phyloP scores from a whole-genome alignment of 2,329 filamentous ascomycete genomes.

The Macrophomina phaseolina region DNA sequence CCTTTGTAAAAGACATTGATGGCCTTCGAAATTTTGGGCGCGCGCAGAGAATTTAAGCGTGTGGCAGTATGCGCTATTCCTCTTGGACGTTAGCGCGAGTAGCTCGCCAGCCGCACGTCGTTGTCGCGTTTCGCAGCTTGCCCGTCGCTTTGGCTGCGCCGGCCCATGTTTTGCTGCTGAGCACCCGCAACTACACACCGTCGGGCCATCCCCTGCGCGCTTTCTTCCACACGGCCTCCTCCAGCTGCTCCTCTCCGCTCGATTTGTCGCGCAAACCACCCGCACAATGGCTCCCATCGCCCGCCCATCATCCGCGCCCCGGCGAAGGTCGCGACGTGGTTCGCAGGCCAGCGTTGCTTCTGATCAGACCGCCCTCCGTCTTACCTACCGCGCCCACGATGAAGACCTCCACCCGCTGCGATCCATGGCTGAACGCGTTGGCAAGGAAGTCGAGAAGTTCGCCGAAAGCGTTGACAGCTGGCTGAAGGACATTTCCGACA shows the following conservation, averaged over 20 bases:
- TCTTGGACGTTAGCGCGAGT: background rate
- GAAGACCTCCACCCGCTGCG: constrained; percentile 65
- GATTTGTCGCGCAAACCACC: background rate
- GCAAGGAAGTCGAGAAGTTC: constrained; percentile 85
- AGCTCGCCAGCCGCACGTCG: constrained; percentile 13
- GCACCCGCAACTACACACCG: background rate
- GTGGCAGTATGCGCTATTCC: background rate
- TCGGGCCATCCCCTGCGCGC: constrained; percentile 21
- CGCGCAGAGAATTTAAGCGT: constrained; percentile 23
- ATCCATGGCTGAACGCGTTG: constrained; percentile 70
- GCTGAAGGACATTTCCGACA: constrained; percentile 37
- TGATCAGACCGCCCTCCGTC: constrained; percentile 31
- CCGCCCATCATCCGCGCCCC: constrained; percentile 34
- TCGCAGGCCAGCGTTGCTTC: constrained; percentile 30
- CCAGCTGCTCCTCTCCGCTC: constrained; percentile 1
- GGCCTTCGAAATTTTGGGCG: constrained; percentile 7
- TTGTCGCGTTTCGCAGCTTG: constrained; percentile 20
- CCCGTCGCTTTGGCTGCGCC: constrained; percentile 14
- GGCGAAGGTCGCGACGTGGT: constrained; percentile 8
- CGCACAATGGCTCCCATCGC: constrained; percentile 35
- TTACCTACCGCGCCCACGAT: constrained; percentile 32
- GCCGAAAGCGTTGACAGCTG: constrained; percentile 82
- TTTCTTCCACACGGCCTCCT: constrained; percentile 7
- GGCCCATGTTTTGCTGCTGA: constrained; percentile 25
- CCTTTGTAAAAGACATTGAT: constrained; percentile 75